Base-by-base conservation (phyloP, 1,284 basidiomycete species). In the Moesziomyces sp. region DNA sequence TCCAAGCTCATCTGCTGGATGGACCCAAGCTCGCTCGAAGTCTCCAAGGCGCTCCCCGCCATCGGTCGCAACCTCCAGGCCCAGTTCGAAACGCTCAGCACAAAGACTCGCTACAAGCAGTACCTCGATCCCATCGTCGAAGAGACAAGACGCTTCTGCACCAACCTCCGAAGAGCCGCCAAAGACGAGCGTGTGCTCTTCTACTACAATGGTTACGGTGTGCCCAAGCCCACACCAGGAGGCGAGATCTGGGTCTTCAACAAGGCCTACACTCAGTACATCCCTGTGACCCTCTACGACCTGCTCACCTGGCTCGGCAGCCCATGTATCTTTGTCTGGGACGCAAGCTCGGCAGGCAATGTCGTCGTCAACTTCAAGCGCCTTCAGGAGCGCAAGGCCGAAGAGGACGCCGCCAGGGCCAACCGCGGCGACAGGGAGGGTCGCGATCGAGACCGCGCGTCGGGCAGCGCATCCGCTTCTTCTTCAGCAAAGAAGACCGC, bases 211-310 rank as follows among this genome's bases (percentile, higher is more conserved):
- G 97, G 96, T 3, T 97, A 97, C 76, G 96, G 96, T 35, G 96
- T 99, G 16, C 96, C 97, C 1, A 96, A 94, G 81, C 97, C 96
- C 3, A 99, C 97, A 0, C 89, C 92, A 0, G 95, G 93, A 68
- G 96, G 97, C 24, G 97, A 99, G 85, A 89, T 99, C 57, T 99
- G 96, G 96, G 96, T 97, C 61, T 99, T 99, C 87, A 99, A 99
- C 85, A 89, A 91, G 82, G 93, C 90, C 71, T 99, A 99, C 85
- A 98, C 97, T 0, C 97, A 99, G 85, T 99, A 99, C 84, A 98
- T 99, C 61, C 96, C 96, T 0, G 92, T 99, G 23, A 95, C 93
- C 8, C 87, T 98, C 47, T 92, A 92, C 84, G 95, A 98, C 78
- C 87, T 98, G 13, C 94, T 97, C 84, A 89, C 88, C 45, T 97